A percentile compares a stretch with the other conserved stretches of the same genome.
Conservation (phyloP, 352 stramenopile genomes). For the Phytophthora chlamydospora region DNA sequence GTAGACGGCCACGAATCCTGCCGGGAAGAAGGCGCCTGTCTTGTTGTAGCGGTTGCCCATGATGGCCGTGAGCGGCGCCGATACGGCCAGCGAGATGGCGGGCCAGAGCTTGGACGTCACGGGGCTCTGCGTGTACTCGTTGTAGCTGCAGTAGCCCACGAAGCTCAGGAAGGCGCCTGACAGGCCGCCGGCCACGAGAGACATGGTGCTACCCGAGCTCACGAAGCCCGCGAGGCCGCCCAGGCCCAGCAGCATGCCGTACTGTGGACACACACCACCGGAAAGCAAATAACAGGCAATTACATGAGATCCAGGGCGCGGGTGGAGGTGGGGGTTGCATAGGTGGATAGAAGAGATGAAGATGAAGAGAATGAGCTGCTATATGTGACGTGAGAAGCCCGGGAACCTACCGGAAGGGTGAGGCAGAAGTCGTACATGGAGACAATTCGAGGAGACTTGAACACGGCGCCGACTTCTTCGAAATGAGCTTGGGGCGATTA, state of each 20-base stretch:
- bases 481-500: constrained; percentile 7
- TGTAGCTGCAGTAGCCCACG: constrained; percentile 85
- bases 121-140: constrained; percentile 82
- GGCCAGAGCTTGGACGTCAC: constrained; percentile 86
- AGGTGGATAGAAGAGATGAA: constrained; percentile 10
- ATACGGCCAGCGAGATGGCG: constrained; percentile 68
- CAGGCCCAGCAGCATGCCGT: constrained; percentile 72
- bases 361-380: neutral
- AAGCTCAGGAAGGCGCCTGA: constrained; percentile 79
- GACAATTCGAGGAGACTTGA: neutral
- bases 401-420: constrained; percentile 77
- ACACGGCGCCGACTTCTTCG: constrained; percentile 4
- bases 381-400: neutral
- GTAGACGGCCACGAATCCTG: constrained; percentile 62
- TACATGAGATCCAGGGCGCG: constrained; percentile 1
- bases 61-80: constrained; percentile 67
- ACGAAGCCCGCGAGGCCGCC: constrained; percentile 79
- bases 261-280: constrained; percentile 45
- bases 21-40: constrained; percentile 75
- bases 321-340: neutral
- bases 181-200: constrained; percentile 61
- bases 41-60: constrained; percentile 83
- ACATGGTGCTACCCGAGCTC: constrained; percentile 76
- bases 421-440: constrained; percentile 90
- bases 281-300: constrained; percentile 11